phyloP scores from a whole-genome alignment of 2,329 filamentous ascomycete species.

The Ceratocystis destructans region DNA sequence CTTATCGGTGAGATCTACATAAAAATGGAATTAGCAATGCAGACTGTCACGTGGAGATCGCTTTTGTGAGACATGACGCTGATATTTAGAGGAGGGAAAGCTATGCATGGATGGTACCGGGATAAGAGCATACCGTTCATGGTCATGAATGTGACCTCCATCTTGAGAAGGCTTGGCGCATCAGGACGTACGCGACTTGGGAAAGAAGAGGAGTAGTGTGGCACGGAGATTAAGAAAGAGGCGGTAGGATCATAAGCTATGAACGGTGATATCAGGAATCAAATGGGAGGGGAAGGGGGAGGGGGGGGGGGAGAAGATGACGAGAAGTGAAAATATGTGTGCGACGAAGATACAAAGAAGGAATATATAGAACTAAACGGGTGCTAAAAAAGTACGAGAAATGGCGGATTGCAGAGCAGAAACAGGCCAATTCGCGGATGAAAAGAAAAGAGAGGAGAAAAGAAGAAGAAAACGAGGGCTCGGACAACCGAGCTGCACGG shows the following conservation, averaged over 20 bases:
- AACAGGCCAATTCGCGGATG: not conserved
- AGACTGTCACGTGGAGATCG: not conserved
- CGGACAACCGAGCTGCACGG: constrained; percentile 5
- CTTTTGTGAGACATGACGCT: not conserved
- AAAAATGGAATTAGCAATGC: not conserved
- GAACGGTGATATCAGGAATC: not conserved
- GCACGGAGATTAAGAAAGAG: constrained; percentile 9
- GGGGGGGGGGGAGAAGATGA: not conserved
- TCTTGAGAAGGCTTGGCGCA: constrained; percentile 26
- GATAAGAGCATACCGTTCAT: constrained; percentile 51
- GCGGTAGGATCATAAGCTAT: constrained; percentile 3
- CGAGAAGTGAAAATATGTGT: not conserved
- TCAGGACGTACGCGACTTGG: not conserved
- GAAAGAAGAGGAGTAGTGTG: not conserved
- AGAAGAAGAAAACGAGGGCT: constrained; percentile 4
- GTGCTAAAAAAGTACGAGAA: not conserved
- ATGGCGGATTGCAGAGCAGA: not conserved
- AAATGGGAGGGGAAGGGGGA: not conserved
- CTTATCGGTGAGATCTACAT: constrained; percentile 55
- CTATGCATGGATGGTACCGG: not conserved
- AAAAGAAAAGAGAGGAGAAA: not conserved
- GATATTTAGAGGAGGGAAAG: not conserved
- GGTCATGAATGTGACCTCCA: constrained; percentile 84
- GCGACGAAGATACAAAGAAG: not conserved
- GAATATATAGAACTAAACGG: not conserved